A percentile compares a stretch with the other conserved stretches of the same genome.
Evolutionary conservation across 2,329 filamentous ascomycete species (phyloP).

Genomic region (Passalora sequoiae): DNA sequence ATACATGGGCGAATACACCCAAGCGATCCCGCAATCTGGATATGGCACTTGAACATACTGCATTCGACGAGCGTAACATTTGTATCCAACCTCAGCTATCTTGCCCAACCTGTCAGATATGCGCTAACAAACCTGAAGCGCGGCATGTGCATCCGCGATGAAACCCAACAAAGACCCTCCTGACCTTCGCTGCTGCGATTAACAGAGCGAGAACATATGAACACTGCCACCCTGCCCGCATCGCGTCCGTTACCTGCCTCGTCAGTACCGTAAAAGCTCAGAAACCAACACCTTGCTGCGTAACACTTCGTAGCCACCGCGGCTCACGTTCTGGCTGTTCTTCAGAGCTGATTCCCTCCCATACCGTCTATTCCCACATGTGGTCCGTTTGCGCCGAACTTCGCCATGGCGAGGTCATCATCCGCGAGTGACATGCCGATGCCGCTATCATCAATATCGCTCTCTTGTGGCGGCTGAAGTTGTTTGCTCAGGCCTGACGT

Average conservation of each 20-base stretch:
- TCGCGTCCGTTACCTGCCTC: not conserved
- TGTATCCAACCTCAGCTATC: not conserved
- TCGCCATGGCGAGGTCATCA: conserved; percentile 27
- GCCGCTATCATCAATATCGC: conserved; percentile 37
- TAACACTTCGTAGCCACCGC: conserved; percentile 12
- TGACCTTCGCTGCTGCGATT: conserved; percentile 3
- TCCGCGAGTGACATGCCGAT: conserved; percentile 36
- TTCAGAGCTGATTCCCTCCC: conserved; percentile 11
- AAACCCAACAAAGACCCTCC: not conserved
- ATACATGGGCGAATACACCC: no score
- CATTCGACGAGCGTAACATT: not conserved
- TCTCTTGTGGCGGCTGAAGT: conserved; percentile 23
- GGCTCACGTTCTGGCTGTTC: conserved; percentile 1
- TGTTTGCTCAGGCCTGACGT: conserved; percentile 9
- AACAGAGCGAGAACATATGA: conserved; percentile 2
- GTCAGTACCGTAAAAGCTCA: not conserved
- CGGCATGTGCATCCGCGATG: not conserved
- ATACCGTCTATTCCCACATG: conserved; percentile 15
- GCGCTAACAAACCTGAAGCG: no score
- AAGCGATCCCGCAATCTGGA: no score
- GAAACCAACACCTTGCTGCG: conserved; percentile 9
- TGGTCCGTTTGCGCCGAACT: conserved; percentile 17
- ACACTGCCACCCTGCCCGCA: not conserved
- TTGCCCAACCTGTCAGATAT: no score
- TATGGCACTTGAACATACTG: no score